Evolutionary conservation across 805 yeast species (phyloP), one percentile per base, ranked within the genome.

Genomic region (Sugiyamaella mastotermitis): DNA sequence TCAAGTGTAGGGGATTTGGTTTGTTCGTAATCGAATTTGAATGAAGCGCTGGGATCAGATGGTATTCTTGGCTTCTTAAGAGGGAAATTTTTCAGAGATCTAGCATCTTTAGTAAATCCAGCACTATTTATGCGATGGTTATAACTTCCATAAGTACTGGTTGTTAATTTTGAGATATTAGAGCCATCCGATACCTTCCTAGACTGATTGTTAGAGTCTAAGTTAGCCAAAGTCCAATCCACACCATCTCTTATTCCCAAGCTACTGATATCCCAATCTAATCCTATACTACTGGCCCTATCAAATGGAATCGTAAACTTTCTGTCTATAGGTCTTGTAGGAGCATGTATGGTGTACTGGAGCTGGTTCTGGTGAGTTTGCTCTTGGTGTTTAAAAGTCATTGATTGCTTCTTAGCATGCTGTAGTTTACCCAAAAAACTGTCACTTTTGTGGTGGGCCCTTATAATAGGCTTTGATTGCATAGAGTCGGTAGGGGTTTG

Each of bases 191-290:
- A 42, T 5, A 42, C 40, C 21, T 31, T 42, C 11, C 45, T 20
- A 35, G 40, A 33, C 23, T 42, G 37, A 13, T 17, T 10, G 18
- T 27, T 27, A 17, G 9, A 7, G 18, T 40, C 39, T 3, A 40
- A 21, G 21, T 40, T 18, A 17, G 40, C n/a, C 36, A 42, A 20
- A n/a, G 47, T 22, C 49, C 49, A 46, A 11, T 25, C 22, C 3
- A 37, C 11, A 3, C 44, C 31, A 9, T 45, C 49, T 14, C 28
- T 28, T n/a, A 35, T 30, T 10, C 42, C 47, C 16, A 40, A 11
- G 24, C 43, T 36, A 24, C 41, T 41, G 24, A 46, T 40, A 16
- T 46, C 49, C 49, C 49, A 46, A n/a, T n/a, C n/a, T n/a, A n/a
- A n/a, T n/a, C n/a, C n/a, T n/a, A n/a, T n/a, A n/a, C n/a, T n/a